Percentiles rank a stretch among this genome's conserved stretches.
phyloP scores from a whole-genome alignment of 1,284 basidiomycete species.

The Malassezia restricta region DNA sequence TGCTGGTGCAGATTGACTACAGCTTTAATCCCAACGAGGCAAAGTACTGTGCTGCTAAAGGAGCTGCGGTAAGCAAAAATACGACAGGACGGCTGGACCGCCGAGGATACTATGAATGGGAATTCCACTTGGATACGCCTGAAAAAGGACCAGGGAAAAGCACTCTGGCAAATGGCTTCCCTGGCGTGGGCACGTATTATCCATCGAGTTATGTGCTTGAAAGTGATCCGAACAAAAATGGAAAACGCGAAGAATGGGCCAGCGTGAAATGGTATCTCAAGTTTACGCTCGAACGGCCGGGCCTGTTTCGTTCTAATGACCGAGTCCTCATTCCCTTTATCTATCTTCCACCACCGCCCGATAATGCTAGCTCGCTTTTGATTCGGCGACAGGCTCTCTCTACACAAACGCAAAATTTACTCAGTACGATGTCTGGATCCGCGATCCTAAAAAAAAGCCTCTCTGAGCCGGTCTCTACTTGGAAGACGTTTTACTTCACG shows the following conservation, averaged over 20 bases:
- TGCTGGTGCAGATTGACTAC: conserved; percentile 26
- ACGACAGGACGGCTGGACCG: conserved; percentile 5
- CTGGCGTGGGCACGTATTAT: conserved; percentile 15
- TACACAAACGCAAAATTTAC: conserved; percentile 17
- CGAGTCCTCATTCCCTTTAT: conserved; percentile 35
- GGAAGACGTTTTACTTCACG: conserved; percentile 6
- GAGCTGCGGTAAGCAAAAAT: neutral
- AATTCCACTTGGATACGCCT: conserved; percentile 24
- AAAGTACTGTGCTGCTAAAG: conserved; percentile 10
- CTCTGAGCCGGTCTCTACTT: conserved; percentile 7
- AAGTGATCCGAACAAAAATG: conserved; percentile 3
- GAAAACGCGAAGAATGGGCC: conserved; percentile 21
- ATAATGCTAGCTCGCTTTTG: conserved; percentile 13
- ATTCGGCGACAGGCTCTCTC: conserved; percentile 18
- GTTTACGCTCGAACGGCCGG: conserved; percentile 30
- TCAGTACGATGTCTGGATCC: neutral
- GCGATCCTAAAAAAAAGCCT: conserved; percentile 4
- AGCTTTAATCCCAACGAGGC: conserved; percentile 17
- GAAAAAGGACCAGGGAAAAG: conserved; percentile 8
- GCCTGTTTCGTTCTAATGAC: conserved; percentile 28
- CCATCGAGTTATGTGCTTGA: conserved; percentile 17
- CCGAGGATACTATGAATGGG: conserved; percentile 18
- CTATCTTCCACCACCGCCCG: conserved; percentile 32
- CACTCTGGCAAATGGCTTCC: conserved; percentile 8
- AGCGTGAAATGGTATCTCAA: conserved; percentile 39